Evolutionary conservation across 202 grass and related monocot species (phyloP).

Genomic region (Eragrostis tef): DNA sequence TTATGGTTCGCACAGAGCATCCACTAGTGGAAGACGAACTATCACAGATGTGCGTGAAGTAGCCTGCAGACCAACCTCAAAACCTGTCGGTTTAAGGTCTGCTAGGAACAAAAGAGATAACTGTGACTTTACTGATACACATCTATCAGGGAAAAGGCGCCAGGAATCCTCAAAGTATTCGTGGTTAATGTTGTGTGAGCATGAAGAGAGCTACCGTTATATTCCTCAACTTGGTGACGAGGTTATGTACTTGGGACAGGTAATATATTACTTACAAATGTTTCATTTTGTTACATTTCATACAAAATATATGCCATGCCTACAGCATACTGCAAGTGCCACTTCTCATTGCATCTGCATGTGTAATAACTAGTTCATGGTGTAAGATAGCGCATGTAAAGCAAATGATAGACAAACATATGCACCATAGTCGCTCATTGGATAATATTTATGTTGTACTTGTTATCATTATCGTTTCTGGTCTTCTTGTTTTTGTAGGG

Average conservation of each 20-base stretch:
- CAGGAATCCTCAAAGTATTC: slow-evolving; percentile 65
- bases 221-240: slow-evolving; percentile 93
- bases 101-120: slow-evolving; percentile 80
- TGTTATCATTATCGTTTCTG: slow-evolving; percentile 40
- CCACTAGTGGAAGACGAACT: slow-evolving; percentile 74
- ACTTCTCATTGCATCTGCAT: not conserved
- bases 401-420: slow-evolving; percentile 26
- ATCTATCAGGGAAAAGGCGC: slow-evolving; percentile 56
- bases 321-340: not conserved
- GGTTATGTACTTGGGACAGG: slow-evolving; percentile 90
- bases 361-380: slow-evolving; percentile 30
- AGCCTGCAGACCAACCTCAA: slow-evolving; percentile 61
- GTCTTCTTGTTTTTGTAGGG: slow-evolving; percentile 63
- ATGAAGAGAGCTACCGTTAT: slow-evolving; percentile 92
- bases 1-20: slow-evolving; percentile 65
- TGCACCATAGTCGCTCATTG: not conserved
- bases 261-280: slow-evolving; percentile 49
- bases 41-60: slow-evolving; percentile 45
- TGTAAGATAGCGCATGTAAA: not conserved
- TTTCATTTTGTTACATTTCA: slow-evolving; percentile 32
- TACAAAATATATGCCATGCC: not conserved
- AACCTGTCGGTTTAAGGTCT: slow-evolving; percentile 75
- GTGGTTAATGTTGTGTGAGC: slow-evolving; percentile 93
- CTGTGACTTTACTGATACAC: slow-evolving; percentile 55
- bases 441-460: slow-evolving; percentile 34